These are phyloP conservation scores for Aspergillus cavernicola DNA, from an alignment of 495 filamentous ascomycete genomes.

Conservation along the genomic window DNA sequence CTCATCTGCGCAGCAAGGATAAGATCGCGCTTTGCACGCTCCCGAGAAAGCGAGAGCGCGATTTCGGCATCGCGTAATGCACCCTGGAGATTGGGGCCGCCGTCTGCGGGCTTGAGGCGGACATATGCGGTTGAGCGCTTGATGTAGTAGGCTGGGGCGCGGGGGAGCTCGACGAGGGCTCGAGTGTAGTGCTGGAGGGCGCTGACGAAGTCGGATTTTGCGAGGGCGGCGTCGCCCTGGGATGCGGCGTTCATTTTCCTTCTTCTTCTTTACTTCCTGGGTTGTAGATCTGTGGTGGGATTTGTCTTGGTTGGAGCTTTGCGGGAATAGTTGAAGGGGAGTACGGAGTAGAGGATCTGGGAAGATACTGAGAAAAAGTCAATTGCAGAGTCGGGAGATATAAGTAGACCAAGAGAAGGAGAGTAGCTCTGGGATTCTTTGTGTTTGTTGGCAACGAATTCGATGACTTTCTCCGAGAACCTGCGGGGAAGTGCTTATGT, in stretches of 20 bases:
- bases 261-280: not conserved
- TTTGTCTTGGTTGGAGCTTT: not conserved
- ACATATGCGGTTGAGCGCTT: slow-evolving; percentile 82
- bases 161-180: slow-evolving; percentile 63
- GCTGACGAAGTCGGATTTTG: slow-evolving; percentile 54
- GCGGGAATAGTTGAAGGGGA: not conserved
- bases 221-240: slow-evolving; percentile 61
- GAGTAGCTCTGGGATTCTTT: not conserved
- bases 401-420: not conserved
- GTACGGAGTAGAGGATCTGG: not conserved
- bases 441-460: not conserved
- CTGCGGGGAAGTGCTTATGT: slow-evolving; percentile 10
- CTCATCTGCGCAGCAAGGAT: slow-evolving; percentile 80
- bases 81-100: slow-evolving; percentile 42
- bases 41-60: slow-evolving; percentile 63
- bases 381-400: not conserved
- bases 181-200: slow-evolving; percentile 73
- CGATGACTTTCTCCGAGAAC: slow-evolving; percentile 2
- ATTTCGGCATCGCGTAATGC: slow-evolving; percentile 80
- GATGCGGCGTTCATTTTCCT: slow-evolving; percentile 56
- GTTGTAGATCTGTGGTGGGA: not conserved
- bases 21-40: slow-evolving; percentile 74
- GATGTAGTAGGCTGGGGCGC: slow-evolving; percentile 77
- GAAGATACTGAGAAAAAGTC: too few relatives aligned
- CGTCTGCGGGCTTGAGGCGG: slow-evolving; percentile 51